phyloP scores from a whole-genome alignment of 2,329 filamentous ascomycete genomes.

The Ceratocystis diversiconidia region DNA sequence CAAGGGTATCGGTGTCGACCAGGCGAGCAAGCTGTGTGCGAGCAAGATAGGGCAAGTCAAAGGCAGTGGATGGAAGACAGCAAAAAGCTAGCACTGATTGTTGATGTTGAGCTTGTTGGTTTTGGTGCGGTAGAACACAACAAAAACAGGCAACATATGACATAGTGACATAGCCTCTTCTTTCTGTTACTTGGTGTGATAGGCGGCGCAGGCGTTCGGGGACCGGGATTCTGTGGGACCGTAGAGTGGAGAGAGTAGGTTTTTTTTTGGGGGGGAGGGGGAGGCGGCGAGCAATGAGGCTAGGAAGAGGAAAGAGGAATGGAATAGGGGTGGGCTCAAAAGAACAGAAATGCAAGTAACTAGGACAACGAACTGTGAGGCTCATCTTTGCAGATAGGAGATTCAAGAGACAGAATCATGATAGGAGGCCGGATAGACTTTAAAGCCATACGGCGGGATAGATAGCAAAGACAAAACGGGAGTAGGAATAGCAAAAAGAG shows the following conservation, averaged over 20 bases:
- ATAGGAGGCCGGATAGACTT: not conserved
- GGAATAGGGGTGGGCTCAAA: no score
- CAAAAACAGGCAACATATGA: constrained; percentile 6
- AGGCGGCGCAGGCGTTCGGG: constrained; percentile 14
- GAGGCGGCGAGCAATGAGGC: not conserved
- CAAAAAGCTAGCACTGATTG: not conserved
- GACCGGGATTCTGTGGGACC: constrained; percentile 15
- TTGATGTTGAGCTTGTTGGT: not conserved
- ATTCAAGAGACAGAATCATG: not conserved
- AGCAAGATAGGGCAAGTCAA: no score
- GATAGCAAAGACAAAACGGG: constrained; percentile 11
- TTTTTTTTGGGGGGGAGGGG: not conserved
- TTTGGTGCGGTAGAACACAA: not conserved
- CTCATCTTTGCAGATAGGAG: no score
- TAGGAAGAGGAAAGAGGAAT: constrained; percentile 7
- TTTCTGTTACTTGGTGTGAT: not conserved
- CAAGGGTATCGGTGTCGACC: constrained; percentile 2
- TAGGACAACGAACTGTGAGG: no score
- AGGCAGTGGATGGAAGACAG: no score
- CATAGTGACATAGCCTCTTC: not conserved
- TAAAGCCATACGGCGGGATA: not conserved
- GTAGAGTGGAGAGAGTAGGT: constrained; percentile 4
- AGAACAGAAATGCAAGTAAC: no score
- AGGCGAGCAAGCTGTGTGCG: no score
- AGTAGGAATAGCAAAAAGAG: constrained; percentile 1